These are phyloP conservation scores for Penicillium cataractarum DNA, from an alignment of 495 filamentous ascomycete genomes.

Conservation along the genomic window DNA sequence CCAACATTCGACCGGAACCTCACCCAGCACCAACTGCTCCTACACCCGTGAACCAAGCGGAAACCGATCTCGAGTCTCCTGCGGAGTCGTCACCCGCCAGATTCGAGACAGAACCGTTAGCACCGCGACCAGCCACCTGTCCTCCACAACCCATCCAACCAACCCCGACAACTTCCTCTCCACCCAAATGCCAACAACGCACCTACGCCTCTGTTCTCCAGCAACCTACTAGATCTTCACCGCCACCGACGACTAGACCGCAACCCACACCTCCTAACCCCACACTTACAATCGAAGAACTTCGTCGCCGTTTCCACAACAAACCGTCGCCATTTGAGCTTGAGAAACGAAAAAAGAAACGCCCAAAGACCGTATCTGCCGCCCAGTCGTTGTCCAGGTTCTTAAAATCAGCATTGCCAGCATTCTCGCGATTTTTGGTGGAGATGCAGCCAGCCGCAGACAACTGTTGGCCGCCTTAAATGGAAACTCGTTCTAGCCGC, in stretches of 20 bases:
- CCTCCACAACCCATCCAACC: too few relatives aligned
- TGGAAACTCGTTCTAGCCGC: constrained; percentile 10
- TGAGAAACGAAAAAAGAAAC: not conserved
- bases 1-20: not conserved
- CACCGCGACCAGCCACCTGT: not conserved
- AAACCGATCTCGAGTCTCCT: not conserved
- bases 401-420: constrained; percentile 14
- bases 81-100: not conserved
- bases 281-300: too few relatives aligned
- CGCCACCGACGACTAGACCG: too few relatives aligned
- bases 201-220: not conserved
- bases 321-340: not conserved
- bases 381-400: constrained; percentile 1
- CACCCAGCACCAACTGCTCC: not conserved
- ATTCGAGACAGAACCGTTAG: not conserved
- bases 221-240: not conserved
- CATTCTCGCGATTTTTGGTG: constrained; percentile 10
- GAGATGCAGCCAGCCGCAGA: constrained; percentile 16
- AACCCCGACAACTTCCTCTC: not conserved
- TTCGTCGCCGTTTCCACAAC: too few relatives aligned
- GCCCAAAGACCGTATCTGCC: constrained; percentile 1
- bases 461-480: constrained; percentile 10
- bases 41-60: not conserved
- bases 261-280: too few relatives aligned
- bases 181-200: not conserved